Base-by-base conservation (phyloP, 345 rosid species). In the Eucalyptus pauciflora region DNA sequence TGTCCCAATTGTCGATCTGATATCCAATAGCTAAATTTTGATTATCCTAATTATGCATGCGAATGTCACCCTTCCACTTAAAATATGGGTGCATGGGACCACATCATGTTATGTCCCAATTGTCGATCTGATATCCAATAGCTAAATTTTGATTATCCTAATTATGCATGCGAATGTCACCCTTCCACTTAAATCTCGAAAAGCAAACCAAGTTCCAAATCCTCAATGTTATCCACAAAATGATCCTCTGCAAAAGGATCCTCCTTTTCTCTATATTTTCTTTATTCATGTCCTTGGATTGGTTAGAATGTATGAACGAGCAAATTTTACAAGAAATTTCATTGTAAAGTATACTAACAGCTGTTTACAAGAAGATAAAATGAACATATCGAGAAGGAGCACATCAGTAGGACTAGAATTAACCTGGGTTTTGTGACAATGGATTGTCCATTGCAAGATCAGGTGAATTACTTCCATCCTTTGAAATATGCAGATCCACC, bases 381-480 rank as follows among this genome's bases (percentile, higher is more conserved):
- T 22, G 54, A 29, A 71, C 48, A 8, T 17, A 25, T 50, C 31
- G 50, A 33, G 22, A 86, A 51, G 31, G 89, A 22, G 54, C 17
- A 85, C 8, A 71, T 31, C 43, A 50, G 79, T 58, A 91, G 86
- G 50, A 89, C 87, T 80, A 89, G 88, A 86, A 50, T 54, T 87
- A 90, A 97, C 99, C 99, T 89, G 99, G 99, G 92, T 96, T 97
- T 93, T 95, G 99, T 13, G 99, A 97, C 45, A 97, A 92, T 45
- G 99, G 99, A 90, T 97, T 97, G 91, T 97, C 99, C 50, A 97
- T 90, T 33, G 93, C 94, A 89, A 94, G 98, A 93, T 96, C 90
- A 89, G 96, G 96, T 7, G 96, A 93, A 89, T 89, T 94, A 87
- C 92, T 92, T 90, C 94, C 94, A 89, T 92, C 95, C 91, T 95